phyloP scores from a whole-genome alignment of 2,329 filamentous ascomycete species.

The Xylariaceae sp. region DNA sequence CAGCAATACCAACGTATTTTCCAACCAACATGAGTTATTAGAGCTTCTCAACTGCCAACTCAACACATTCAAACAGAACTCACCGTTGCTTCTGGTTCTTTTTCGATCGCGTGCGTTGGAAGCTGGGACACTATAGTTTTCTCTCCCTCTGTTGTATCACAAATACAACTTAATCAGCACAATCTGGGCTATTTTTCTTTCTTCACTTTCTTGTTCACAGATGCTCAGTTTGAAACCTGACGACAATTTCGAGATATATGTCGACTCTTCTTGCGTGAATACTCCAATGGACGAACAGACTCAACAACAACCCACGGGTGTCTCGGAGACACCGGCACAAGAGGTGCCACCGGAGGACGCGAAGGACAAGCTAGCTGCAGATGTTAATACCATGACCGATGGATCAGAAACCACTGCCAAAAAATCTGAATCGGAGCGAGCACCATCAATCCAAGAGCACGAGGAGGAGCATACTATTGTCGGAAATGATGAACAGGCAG shows the following conservation, averaged over 20 bases:
- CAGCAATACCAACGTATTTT: slow-evolving; percentile 9
- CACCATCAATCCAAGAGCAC: no score
- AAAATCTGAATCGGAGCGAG: background rate
- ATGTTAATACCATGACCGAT: slow-evolving; percentile 9
- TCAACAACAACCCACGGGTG: background rate
- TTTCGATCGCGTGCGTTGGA: no score
- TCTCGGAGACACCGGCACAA: slow-evolving; percentile 16
- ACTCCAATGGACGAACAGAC: slow-evolving; percentile 45
- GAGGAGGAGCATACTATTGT: background rate
- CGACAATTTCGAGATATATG: slow-evolving; percentile 51
- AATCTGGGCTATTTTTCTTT: background rate
- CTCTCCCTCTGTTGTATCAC: background rate
- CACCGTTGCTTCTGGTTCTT: background rate
- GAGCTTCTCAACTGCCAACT: slow-evolving; percentile 4
- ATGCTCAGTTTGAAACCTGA: slow-evolving; percentile 38
- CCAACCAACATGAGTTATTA: slow-evolving; percentile 21
- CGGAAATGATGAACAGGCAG: slow-evolving; percentile 6
- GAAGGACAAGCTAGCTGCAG: slow-evolving; percentile 13
- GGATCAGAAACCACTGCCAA: background rate
- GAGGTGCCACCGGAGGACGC: slow-evolving; percentile 16
- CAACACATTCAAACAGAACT: background rate
- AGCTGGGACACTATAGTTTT: background rate
- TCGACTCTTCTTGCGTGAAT: slow-evolving; percentile 49
- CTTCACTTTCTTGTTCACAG: slow-evolving; percentile 7
- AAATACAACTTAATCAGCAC: background rate